Evolutionary conservation across 257 asterid species (phyloP), one percentile per base, ranked within the genome.

Genomic region (Prunella vulgaris): DNA sequence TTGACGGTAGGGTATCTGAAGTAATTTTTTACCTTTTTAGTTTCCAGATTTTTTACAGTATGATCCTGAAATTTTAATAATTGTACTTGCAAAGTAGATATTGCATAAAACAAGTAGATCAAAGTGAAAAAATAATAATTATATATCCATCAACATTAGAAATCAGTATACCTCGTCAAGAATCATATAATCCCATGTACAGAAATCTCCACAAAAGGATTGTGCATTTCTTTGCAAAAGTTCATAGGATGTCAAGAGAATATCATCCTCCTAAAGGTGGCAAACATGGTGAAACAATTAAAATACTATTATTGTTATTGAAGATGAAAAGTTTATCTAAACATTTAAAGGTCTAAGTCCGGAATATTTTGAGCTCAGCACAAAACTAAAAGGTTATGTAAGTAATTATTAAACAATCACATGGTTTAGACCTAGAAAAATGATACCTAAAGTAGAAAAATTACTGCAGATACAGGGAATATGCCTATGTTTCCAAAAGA

Each of bases 21-120:
- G 97, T 83, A 93, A 84, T 82, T 95, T 88, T 84, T 88, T n/a
- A 97, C 97, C 79, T 97, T 90, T 78, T 93, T 96, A 28, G 98
- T 93, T 69, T 88, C 87, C 30, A 96, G 98, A 81, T 93, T 93
- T 85, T 93, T 93, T 80, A 93, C 90, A 71, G 90, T 90, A 81
- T 93, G 98, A 15, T 97, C 98, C 98, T 93, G 70, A 62, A 75
- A 64, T 4, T 73, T 74, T 54, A 60, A 59, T 7, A 60, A 44
- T 32, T 10, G 57, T 54, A 46, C 70, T 57, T 49, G 10, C 12
- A n/a, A 66, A 37, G 49, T 62, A 35, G 60, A 59, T 27, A 66
- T 49, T 44, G 72, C 54, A 44, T 22, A 10, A 15, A 60, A 67
- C 21, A 48, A 63, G 61, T 58, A 13, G 7, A 35, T 63, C 32